These are phyloP conservation scores for Colletotrichum sp. DNA, from an alignment of 2,329 filamentous ascomycete species.

Conservation along the genomic window DNA sequence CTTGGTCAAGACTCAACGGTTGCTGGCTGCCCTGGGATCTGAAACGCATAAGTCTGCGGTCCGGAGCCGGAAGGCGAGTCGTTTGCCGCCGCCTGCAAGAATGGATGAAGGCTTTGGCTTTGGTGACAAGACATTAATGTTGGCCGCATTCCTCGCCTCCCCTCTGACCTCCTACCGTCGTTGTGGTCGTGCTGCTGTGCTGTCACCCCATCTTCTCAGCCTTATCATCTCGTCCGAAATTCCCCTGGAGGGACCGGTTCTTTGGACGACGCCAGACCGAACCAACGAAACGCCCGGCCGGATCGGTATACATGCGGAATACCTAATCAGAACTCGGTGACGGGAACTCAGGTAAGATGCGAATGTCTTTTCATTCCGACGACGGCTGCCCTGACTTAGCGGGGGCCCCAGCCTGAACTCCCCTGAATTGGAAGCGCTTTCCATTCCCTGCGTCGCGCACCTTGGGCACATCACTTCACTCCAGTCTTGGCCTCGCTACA, in stretches of 20 bases:
- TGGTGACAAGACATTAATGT: background rate
- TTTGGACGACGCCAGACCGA: background rate
- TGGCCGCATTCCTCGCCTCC: background rate
- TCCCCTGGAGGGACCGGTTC: conserved; percentile 1
- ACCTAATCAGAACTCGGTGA: background rate
- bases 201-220: background rate
- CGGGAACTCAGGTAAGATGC: background rate
- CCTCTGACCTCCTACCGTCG: background rate
- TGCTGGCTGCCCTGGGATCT: background rate
- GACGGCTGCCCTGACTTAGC: background rate
- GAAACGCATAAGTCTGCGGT: conserved; percentile 8
- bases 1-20: background rate
- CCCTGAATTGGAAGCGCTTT: background rate
- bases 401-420: background rate
- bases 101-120: background rate
- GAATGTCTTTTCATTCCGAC: background rate
- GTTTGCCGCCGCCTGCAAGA: background rate
- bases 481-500: background rate
- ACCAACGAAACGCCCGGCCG: background rate
- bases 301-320: background rate
- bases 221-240: background rate
- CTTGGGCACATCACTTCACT: background rate
- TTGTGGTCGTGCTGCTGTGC: background rate
- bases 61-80: background rate
- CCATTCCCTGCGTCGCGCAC: background rate